phyloP scores from a whole-genome alignment of 2,329 filamentous ascomycete genomes.

The Aureobasidium namibiae region DNA sequence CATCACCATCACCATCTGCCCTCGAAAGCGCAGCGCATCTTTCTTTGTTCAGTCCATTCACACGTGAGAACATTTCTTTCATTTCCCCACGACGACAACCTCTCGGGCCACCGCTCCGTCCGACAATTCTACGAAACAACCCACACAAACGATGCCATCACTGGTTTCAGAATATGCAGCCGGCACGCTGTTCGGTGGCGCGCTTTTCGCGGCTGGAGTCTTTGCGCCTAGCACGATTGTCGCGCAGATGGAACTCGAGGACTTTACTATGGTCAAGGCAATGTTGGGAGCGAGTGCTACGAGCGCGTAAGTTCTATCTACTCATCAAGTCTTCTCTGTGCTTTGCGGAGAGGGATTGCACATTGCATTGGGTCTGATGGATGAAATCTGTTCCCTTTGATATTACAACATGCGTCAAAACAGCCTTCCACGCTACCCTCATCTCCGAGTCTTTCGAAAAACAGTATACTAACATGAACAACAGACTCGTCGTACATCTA shows the following conservation, averaged over 20 bases:
- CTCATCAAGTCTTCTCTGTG: too few species aligned
- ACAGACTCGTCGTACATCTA: constrained; percentile 23
- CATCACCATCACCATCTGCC: too few species aligned
- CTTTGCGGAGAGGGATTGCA: not conserved
- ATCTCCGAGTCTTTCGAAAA: not conserved
- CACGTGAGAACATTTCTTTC: not conserved
- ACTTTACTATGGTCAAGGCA: constrained; percentile 59
- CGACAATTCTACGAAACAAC: not conserved
- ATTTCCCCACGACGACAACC: not conserved
- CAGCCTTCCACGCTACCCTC: not conserved
- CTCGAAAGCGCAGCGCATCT: not conserved
- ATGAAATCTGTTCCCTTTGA: not conserved
- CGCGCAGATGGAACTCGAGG: constrained; percentile 50
- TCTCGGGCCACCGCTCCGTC: not conserved
- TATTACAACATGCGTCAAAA: not conserved
- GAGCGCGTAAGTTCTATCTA: constrained; percentile 47
- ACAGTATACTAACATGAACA: constrained; percentile 24
- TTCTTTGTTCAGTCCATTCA: not conserved
- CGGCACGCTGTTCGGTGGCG: constrained; percentile 54
- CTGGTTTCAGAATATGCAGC: constrained; percentile 12
- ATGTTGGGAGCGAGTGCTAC: constrained; percentile 56
- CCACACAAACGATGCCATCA: constrained; percentile 1
- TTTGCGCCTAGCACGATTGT: constrained; percentile 51
- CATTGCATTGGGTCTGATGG: not conserved
- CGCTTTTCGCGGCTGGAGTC: constrained; percentile 53